Base-by-base conservation (phyloP, 2,329 filamentous ascomycete genomes). In the Microcyclospora tardicrescens region DNA sequence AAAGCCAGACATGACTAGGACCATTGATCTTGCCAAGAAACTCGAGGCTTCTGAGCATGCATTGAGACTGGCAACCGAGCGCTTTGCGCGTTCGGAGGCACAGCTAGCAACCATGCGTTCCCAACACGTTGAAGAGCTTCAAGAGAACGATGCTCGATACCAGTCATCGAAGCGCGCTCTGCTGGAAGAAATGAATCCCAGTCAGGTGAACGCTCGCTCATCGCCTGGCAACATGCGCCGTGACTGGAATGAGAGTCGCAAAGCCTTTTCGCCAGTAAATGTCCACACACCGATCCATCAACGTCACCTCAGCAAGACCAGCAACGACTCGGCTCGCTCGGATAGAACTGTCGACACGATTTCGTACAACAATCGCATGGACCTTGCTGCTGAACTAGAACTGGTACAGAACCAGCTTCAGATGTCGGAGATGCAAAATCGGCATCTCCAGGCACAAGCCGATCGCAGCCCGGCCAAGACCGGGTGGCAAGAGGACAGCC, bases 351-450 rank as follows among this genome's bases (percentile, higher is more conserved):
- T 81, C 16, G 89, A 95, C 58, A 82, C 85, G 12, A 67, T 86
- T 32, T 80, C 79, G 48, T 84, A 84, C 62, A 89, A 91, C 63
- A 85, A 81, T 54, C 79, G 81, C 30, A 89, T 93, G 79, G 89
- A 96, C 56, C 68, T 93, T 43, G 91, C 87, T 54, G 75, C 84
- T 3, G 87, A 96, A 53, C 70, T 95, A 10, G 89, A 96, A 58
- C 79, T 93, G 60, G 71, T 94, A 16, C 89, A 95, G 58, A 95
- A 93, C 57, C 85, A 94, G 58, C 73, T 96, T 37, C 89, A 96
- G 56, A 76, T 96, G 58, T 79, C 82, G 4, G 82, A 95, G 60
- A 94, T 96, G 84, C 84, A 93, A 52, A 95, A 94, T 61, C 79
- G 83, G 28, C 87, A 96, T 54, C 74, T 96, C 5, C 84, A 94